Conservation (phyloP, 192 early-diverging fungal species). For the Coemansia sp. region DNA sequence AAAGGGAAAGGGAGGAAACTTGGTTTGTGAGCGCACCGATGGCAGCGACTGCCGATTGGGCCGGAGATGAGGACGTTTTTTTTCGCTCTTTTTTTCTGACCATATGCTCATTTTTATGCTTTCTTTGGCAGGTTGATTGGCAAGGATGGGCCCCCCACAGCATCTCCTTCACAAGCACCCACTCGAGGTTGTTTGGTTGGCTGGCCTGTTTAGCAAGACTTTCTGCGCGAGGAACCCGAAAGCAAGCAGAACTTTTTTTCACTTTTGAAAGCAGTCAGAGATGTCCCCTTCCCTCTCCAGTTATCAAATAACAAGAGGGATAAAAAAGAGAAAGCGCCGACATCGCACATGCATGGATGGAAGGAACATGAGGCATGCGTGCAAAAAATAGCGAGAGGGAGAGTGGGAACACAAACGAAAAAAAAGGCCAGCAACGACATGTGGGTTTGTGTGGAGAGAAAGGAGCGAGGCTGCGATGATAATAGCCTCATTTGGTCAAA, state of each 20-base stretch:
- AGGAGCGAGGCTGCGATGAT: neutral
- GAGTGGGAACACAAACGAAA: neutral
- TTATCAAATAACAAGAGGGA: no score
- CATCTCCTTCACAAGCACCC: neutral
- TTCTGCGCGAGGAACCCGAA: slow-evolving; percentile 3
- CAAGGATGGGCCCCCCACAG: neutral
- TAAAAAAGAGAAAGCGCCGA: no score
- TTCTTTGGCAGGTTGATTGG: neutral
- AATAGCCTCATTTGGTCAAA: neutral
- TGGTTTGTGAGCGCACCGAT: neutral
- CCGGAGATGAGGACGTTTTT: neutral
- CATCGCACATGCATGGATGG: no score
- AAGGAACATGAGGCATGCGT: neutral
- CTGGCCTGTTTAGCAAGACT: neutral
- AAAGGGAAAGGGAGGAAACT: neutral
- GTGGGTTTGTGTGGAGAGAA: neutral
- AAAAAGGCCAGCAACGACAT: neutral
- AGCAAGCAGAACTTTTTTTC: neutral
- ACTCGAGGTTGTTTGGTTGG: neutral
- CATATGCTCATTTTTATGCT: neutral
- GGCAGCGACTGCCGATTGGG: neutral
- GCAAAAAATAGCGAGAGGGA: neutral
- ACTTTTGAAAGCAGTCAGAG: no score
- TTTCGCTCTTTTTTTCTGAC: neutral
- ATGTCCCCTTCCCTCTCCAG: no score